Evolutionary conservation across 2,329 filamentous ascomycete genomes (phyloP).

Genomic region (Sporothrix pseudoabietina): DNA sequence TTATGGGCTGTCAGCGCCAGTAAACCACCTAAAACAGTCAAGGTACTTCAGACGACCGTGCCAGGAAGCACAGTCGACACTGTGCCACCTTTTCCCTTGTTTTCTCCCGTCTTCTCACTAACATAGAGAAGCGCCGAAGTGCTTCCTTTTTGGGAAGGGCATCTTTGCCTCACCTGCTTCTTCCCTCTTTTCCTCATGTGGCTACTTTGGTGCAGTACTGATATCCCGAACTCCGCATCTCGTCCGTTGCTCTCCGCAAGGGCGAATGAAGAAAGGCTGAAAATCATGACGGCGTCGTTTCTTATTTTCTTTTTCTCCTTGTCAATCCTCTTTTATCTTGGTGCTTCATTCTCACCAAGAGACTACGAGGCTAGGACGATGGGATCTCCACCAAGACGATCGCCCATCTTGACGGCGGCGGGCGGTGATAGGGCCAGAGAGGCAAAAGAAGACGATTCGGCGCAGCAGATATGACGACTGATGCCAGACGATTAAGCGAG

Average conservation of each 20-base stretch:
- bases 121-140: conserved; percentile 17
- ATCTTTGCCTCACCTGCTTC: not conserved
- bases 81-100: not conserved
- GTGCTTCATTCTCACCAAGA: not conserved
- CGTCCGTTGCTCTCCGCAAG: conserved; percentile 9
- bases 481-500: not conserved
- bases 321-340: not conserved
- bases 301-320: not conserved
- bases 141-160: conserved; percentile 15
- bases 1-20: not conserved
- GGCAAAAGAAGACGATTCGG: not conserved
- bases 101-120: not conserved
- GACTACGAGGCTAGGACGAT: not conserved
- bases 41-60: conserved; percentile 8
- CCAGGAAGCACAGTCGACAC: not conserved
- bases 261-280: not conserved
- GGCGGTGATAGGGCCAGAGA: not conserved
- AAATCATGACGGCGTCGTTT: not conserved
- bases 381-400: not conserved
- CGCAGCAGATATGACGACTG: not conserved
- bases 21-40: not conserved
- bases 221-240: not conserved
- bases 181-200: not conserved
- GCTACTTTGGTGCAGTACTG: not conserved
- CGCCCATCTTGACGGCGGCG: not conserved